Percentiles rank a stretch among this genome's conserved stretches.
These are phyloP conservation scores for Rehmannia glutinosa DNA, from an alignment of 257 asterid species.

Conservation along the genomic window DNA sequence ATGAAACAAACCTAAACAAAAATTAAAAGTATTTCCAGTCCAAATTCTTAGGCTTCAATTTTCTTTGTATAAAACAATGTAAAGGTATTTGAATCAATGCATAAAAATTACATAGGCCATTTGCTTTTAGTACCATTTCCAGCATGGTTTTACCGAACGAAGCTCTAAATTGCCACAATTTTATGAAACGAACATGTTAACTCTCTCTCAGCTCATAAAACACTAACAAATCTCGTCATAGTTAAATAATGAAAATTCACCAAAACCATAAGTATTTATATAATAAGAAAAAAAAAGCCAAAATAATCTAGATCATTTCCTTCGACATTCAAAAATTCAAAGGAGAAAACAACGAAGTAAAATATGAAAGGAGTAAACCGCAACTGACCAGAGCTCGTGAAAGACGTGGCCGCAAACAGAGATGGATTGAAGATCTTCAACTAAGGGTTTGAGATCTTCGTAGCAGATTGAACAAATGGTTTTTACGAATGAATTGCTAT, in stretches of 20 bases:
- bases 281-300: not conserved
- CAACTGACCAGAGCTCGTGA: slow-evolving; percentile 89
- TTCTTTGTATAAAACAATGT: too few species aligned
- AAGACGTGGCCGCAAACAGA: slow-evolving; percentile 94
- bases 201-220: too few species aligned
- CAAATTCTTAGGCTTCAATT: too few species aligned
- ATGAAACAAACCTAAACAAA: too few species aligned
- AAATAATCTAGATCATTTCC: not conserved
- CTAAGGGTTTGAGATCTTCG: slow-evolving; percentile 87
- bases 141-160: too few species aligned
- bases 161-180: too few species aligned
- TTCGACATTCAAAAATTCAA: not conserved
- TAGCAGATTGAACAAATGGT: slow-evolving; percentile 90
- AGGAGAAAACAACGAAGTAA: not conserved
- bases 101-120: too few species aligned
- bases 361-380: not conserved
- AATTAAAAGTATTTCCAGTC: too few species aligned
- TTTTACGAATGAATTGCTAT: slow-evolving; percentile 47
- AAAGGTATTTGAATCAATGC: too few species aligned
- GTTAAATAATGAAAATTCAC: not conserved
- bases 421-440: slow-evolving; percentile 85
- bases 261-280: too few species aligned
- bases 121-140: too few species aligned
- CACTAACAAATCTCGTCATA: not conserved
- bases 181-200: too few species aligned